A percentile compares a stretch with the other conserved stretches of the same genome.
Conservation (phyloP, 768 basidiomycete genomes). For the Serpula lacrymans region DNA sequence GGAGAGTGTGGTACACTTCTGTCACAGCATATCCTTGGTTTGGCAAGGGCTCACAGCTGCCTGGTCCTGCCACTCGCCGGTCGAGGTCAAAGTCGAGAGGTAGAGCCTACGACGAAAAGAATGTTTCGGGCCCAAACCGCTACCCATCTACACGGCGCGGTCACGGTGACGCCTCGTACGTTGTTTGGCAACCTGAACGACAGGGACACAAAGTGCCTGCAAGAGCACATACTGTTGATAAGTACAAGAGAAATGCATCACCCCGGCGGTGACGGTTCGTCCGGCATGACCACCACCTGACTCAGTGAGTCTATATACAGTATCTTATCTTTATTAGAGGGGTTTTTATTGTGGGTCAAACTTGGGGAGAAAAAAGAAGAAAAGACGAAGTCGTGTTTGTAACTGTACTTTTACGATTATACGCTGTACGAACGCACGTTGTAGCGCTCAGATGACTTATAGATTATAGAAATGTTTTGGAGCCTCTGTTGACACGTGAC, state of each 20-base stretch:
- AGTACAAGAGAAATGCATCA: slow-evolving; percentile 39
- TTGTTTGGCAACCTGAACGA: slow-evolving; percentile 17
- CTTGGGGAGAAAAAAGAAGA: slow-evolving; percentile 8
- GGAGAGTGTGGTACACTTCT: slow-evolving; percentile 63
- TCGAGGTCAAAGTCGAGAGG: slow-evolving; percentile 32
- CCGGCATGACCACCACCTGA: too few relatives aligned
- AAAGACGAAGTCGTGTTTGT: too few relatives aligned
- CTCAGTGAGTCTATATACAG: slow-evolving; percentile 4
- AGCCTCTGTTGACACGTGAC: too few relatives aligned
- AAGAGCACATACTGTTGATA: slow-evolving; percentile 30
- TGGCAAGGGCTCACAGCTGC: slow-evolving; percentile 41
- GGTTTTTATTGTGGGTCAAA: slow-evolving; percentile 13
- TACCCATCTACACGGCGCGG: slow-evolving; percentile 15
- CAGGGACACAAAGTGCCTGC: slow-evolving; percentile 17
- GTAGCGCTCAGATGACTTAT: too few relatives aligned
- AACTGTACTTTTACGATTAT: slow-evolving; percentile 9
- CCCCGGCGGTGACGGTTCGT: slow-evolving; percentile 49
- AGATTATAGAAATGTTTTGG: too few relatives aligned
- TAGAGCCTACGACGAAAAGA: slow-evolving; percentile 29
- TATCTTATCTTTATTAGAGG: slow-evolving; percentile 7
- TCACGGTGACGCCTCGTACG: slow-evolving; percentile 16
- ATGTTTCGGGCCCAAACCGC: slow-evolving; percentile 17
- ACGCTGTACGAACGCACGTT: too few relatives aligned
- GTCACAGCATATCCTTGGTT: slow-evolving; percentile 77
- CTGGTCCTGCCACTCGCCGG: slow-evolving; percentile 34